Evolutionary conservation across 257 asterid genomes (phyloP).

Genomic region (Apocynum venetum): DNA sequence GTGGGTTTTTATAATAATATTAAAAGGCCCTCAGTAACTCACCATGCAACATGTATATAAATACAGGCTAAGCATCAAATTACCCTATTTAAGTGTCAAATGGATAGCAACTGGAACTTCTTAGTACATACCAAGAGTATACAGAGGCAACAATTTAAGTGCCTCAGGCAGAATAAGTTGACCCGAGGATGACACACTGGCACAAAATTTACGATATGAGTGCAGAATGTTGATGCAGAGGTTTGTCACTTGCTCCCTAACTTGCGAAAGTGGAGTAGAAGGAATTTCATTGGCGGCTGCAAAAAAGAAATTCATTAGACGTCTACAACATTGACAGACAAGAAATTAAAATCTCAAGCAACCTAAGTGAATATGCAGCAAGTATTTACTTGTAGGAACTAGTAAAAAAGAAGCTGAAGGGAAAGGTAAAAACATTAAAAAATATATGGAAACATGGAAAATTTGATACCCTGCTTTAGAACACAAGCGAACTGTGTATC

Average conservation of each 20-base stretch:
- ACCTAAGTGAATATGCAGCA: background rate
- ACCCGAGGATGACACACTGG: conserved; percentile 90
- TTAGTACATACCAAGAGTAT: conserved; percentile 71
- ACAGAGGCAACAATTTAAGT: conserved; percentile 88
- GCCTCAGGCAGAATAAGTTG: conserved; percentile 98
- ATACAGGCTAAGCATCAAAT: background rate
- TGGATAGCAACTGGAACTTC: conserved; percentile 8
- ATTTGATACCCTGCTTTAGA: conserved; percentile 68
- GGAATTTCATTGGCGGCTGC: conserved; percentile 91
- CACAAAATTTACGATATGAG: conserved; percentile 93
- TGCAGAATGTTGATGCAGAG: conserved; percentile 82
- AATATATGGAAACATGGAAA: background rate
- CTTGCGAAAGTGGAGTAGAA: conserved; percentile 67
- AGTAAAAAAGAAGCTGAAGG: background rate
- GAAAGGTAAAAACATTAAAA: background rate
- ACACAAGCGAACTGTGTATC: conserved; percentile 94
- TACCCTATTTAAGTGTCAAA: background rate
- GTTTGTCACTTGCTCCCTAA: conserved; percentile 85
- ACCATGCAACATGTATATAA: background rate
- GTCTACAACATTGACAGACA: conserved; percentile 5
- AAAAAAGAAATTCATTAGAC: conserved; percentile 19
- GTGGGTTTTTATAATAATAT: too few species aligned
- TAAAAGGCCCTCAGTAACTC: background rate
- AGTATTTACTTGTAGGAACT: too few species aligned
- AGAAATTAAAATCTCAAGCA: background rate